Evolutionary conservation across 345 rosid genomes (phyloP).

Genomic region (Pelargonium nanum): DNA sequence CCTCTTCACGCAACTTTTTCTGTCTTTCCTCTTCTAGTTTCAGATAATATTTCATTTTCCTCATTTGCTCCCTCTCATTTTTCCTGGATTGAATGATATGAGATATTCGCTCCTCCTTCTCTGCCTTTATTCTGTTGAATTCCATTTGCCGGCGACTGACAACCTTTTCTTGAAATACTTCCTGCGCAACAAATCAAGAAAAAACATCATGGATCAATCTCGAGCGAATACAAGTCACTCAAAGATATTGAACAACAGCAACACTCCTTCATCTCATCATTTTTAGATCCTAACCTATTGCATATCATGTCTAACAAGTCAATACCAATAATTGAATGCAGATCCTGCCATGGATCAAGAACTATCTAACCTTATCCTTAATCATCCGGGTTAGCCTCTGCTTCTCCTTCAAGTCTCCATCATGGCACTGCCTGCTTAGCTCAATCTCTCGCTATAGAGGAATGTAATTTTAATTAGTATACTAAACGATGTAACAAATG

Average conservation of each 20-base stretch:
- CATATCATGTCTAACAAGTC: too few species aligned
- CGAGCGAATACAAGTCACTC: too few species aligned
- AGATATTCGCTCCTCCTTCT: slow-evolving; percentile 64
- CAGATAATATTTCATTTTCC: slow-evolving; percentile 60
- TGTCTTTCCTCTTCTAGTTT: slow-evolving; percentile 58
- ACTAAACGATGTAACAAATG: too few species aligned
- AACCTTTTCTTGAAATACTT: slow-evolving; percentile 60
- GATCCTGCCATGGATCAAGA: too few species aligned
- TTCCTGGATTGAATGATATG: slow-evolving; percentile 52
- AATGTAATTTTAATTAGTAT: too few species aligned
- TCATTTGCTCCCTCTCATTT: slow-evolving; percentile 58
- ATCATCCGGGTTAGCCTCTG: slow-evolving; percentile 62
- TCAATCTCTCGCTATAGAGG: slow-evolving; percentile 62
- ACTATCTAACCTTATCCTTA: slow-evolving; percentile 58
- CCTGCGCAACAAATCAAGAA: slow-evolving; percentile 26
- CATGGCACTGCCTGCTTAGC: slow-evolving; percentile 82
- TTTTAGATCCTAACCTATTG: too few species aligned
- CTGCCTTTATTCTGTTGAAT: slow-evolving; percentile 47
- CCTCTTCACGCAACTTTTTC: slow-evolving; percentile 63
- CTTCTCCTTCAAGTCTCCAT: slow-evolving; percentile 88
- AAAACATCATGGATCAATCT: background rate
- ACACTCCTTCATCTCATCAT: too few species aligned
- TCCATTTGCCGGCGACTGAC: slow-evolving; percentile 55
- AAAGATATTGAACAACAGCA: too few species aligned
- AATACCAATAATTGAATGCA: too few species aligned